Conservation (phyloP, 495 filamentous ascomycete species). For the Tuber brumale region DNA sequence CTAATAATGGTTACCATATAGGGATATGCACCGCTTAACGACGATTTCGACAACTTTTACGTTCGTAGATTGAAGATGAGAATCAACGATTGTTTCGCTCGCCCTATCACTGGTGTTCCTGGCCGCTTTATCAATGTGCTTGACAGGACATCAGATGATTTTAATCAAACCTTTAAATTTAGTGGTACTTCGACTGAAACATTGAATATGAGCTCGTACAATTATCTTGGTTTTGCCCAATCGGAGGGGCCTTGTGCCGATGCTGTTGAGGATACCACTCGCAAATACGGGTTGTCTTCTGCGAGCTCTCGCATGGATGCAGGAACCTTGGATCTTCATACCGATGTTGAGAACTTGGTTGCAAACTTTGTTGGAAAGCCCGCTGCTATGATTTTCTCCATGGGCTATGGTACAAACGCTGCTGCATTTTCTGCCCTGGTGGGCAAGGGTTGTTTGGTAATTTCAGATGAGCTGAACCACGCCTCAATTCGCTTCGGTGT, state of each 20-base stretch:
- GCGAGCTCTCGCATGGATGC: slow-evolving; percentile 74
- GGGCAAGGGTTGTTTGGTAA: slow-evolving; percentile 81
- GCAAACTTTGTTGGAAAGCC: slow-evolving; percentile 91
- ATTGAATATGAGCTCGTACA: slow-evolving; percentile 97
- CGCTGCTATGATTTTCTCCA: slow-evolving; percentile 92
- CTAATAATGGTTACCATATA: slow-evolving; percentile 8
- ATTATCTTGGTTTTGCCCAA: slow-evolving; percentile 97
- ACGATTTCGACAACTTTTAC: slow-evolving; percentile 98
- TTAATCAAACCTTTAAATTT: slow-evolving; percentile 78
- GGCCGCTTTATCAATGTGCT: slow-evolving; percentile 88
- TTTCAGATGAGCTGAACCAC: slow-evolving; percentile 97
- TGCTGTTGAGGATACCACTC: slow-evolving; percentile 74
- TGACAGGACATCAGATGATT: slow-evolving; percentile 78
- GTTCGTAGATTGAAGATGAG: slow-evolving; percentile 83
- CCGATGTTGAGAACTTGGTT: slow-evolving; percentile 82
- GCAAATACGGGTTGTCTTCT: slow-evolving; percentile 73
- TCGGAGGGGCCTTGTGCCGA: slow-evolving; percentile 96
- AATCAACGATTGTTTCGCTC: slow-evolving; percentile 92
- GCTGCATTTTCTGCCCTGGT: slow-evolving; percentile 84
- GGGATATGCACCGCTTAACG: slow-evolving; percentile 94
- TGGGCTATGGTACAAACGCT: slow-evolving; percentile 95
- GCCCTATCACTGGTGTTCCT: slow-evolving; percentile 86
- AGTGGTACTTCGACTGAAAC: slow-evolving; percentile 92
- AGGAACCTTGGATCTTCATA: slow-evolving; percentile 78
- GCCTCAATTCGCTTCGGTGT: slow-evolving; percentile 93